Percentiles rank a stretch among this genome's conserved stretches.
These are phyloP conservation scores for Neurospora sp. DNA, from an alignment of 495 filamentous ascomycete genomes.

Conservation along the genomic window DNA sequence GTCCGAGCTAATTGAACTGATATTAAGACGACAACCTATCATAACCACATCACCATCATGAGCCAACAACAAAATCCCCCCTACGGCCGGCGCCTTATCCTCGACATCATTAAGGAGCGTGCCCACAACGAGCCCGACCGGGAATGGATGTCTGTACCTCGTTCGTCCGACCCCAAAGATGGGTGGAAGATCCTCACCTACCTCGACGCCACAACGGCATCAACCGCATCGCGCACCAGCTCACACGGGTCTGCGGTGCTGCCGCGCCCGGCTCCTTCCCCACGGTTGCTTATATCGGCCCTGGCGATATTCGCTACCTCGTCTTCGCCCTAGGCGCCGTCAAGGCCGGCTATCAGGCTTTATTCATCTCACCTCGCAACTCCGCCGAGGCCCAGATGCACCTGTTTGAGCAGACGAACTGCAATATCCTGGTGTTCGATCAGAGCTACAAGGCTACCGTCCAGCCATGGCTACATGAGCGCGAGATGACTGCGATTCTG, in stretches of 20 bases:
- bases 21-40: background rate
- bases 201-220: slow-evolving; percentile 39
- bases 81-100: slow-evolving; percentile 29
- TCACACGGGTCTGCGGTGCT: slow-evolving; percentile 30
- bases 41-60: background rate
- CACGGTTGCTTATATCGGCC: slow-evolving; percentile 38
- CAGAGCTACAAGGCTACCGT: slow-evolving; percentile 13
- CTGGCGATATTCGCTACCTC: slow-evolving; percentile 38
- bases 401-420: slow-evolving; percentile 33
- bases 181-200: slow-evolving; percentile 43
- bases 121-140: slow-evolving; percentile 29
- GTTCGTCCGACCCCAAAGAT: slow-evolving; percentile 31
- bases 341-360: slow-evolving; percentile 38
- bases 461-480: slow-evolving; percentile 24
- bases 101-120: slow-evolving; percentile 41
- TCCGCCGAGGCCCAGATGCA: slow-evolving; percentile 34
- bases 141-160: slow-evolving; percentile 35
- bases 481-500: slow-evolving; percentile 29
- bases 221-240: slow-evolving; percentile 40
- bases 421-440: slow-evolving; percentile 19
- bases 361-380: slow-evolving; percentile 36
- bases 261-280: slow-evolving; percentile 20
- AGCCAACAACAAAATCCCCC: background rate
- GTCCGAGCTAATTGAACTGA: background rate
- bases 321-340: slow-evolving; percentile 31